These are phyloP conservation scores for Populus hybrid DNA, from an alignment of 441 rosid species.

Conservation along the genomic window DNA sequence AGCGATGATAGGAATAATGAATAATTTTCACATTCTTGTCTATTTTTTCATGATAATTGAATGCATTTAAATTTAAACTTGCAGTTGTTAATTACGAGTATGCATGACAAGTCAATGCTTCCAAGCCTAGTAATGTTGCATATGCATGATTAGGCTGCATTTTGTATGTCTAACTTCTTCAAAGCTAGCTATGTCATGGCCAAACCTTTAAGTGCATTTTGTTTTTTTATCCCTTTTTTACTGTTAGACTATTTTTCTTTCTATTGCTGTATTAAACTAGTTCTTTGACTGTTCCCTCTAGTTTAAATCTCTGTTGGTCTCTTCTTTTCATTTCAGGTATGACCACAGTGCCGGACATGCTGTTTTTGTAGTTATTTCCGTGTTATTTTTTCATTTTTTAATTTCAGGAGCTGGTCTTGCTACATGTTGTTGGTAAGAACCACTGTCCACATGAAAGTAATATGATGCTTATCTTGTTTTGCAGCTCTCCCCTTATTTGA, in stretches of 20 bases:
- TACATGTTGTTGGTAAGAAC: constrained; percentile 80
- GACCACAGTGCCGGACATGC: constrained; percentile 82
- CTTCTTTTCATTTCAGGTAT: constrained; percentile 56
- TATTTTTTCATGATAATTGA: not conserved
- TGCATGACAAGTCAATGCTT: not conserved
- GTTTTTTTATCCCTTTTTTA: not conserved
- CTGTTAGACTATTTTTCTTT: not conserved
- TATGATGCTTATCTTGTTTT: not conserved
- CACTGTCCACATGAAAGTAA: constrained; percentile 4
- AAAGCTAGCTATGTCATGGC: constrained; percentile 1
- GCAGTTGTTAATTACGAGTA: constrained; percentile 1
- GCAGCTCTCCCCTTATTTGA: not conserved
- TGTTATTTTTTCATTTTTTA: constrained; percentile 72
- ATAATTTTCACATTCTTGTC: not conserved
- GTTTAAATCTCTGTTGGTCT: constrained; percentile 9
- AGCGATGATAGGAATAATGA: not conserved
- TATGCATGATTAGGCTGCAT: not conserved
- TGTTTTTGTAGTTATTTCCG: constrained; percentile 67
- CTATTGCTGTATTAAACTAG: not conserved
- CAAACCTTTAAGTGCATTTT: not conserved
- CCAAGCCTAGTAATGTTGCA: not conserved
- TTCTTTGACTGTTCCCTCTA: not conserved
- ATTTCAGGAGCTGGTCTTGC: constrained; percentile 71
- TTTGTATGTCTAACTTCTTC: constrained; percentile 11
- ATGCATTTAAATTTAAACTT: not conserved